A percentile compares a stretch with the other conserved stretches of the same genome.
Evolutionary conservation across 805 yeast species (phyloP).

Genomic region (Yamadazyma ubonensis): DNA sequence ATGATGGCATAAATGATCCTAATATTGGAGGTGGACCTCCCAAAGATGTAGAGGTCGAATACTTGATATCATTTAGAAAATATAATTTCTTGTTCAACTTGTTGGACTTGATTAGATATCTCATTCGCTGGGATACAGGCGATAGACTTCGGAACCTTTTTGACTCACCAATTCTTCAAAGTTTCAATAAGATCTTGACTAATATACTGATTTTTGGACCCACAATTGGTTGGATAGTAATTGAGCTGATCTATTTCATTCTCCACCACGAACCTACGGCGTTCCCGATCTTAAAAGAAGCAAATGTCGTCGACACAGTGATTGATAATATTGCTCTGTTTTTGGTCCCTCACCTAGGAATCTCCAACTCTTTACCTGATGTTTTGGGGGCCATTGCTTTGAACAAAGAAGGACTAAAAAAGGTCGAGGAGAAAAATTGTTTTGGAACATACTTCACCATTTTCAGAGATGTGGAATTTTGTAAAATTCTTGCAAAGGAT

Average conservation of each 20-base stretch:
- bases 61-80: constrained; percentile 57
- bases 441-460: constrained; percentile 46
- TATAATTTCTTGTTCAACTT: constrained; percentile 49
- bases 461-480: constrained; percentile 48
- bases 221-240: constrained; percentile 54
- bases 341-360: constrained; percentile 56
- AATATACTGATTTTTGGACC: constrained; percentile 67
- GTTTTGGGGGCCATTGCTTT: constrained; percentile 80
- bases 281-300: constrained; percentile 73
- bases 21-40: constrained; percentile 59
- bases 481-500: constrained; percentile 49
- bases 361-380: constrained; percentile 65
- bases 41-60: constrained; percentile 47
- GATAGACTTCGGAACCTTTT: constrained; percentile 82
- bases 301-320: constrained; percentile 66
- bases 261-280: constrained; percentile 92
- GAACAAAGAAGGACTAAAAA: constrained; percentile 66
- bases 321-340: constrained; percentile 55
- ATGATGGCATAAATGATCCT: constrained; percentile 60
- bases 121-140: constrained; percentile 73
- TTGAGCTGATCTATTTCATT: constrained; percentile 65
- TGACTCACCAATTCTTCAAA: constrained; percentile 73
- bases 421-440: constrained; percentile 45
- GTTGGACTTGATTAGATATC: constrained; percentile 59
- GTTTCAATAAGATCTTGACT: constrained; percentile 56